A percentile compares a stretch with the other conserved stretches of the same genome.
phyloP scores from a whole-genome alignment of 768 basidiomycete genomes.

The Calvatia gigantea region DNA sequence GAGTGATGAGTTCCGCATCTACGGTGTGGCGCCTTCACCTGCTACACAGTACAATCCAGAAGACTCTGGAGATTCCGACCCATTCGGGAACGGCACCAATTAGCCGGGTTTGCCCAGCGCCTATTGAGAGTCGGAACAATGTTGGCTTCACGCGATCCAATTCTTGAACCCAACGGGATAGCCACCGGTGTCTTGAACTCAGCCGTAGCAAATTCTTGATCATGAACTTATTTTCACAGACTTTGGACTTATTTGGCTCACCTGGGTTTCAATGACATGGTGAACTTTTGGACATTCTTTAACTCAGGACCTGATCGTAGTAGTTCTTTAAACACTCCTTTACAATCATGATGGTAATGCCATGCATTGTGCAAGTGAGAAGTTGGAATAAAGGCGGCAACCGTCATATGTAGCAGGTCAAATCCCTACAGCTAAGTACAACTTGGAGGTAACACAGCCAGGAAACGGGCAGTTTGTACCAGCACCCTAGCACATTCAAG shows the following conservation, averaged over 20 bases:
- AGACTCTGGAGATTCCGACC: neutral
- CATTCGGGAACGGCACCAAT: neutral
- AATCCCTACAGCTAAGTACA: too few species aligned
- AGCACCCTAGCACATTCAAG: too few species aligned
- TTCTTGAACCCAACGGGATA: too few species aligned
- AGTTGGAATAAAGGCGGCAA: too few species aligned
- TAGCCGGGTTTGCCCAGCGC: neutral
- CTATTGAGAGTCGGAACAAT: too few species aligned
- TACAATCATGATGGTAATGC: neutral
- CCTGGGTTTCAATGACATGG: neutral
- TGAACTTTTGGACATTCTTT: neutral
- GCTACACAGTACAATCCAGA: neutral
- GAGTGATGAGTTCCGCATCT: slow-evolving; percentile 36
- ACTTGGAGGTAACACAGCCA: too few species aligned
- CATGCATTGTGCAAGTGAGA: neutral
- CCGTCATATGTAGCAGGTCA: too few species aligned
- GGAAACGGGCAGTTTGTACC: too few species aligned
- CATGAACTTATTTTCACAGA: neutral
- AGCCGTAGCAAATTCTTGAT: too few species aligned
- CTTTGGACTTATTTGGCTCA: neutral
- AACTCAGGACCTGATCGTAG: neutral
- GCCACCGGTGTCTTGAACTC: too few species aligned
- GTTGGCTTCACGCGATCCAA: too few species aligned
- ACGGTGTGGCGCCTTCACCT: neutral
- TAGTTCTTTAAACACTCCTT: neutral